Evolutionary conservation across 73 alveolate species (phyloP).

Genomic region (Paramecium pentaurelia): DNA sequence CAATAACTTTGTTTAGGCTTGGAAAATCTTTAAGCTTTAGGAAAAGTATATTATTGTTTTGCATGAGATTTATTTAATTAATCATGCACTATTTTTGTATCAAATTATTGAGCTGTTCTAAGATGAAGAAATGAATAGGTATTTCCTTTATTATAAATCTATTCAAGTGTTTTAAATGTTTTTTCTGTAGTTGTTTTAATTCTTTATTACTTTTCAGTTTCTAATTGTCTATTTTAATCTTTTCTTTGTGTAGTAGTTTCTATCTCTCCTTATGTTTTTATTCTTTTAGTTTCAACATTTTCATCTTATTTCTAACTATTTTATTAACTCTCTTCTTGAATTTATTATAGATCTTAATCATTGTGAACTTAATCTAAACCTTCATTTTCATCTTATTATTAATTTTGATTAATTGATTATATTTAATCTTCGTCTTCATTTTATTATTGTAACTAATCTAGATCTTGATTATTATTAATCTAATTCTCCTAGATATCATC

Average conservation of each 20-base stretch:
- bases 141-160: neutral
- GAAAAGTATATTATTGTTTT: neutral
- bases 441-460: neutral
- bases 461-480: neutral
- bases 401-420: neutral
- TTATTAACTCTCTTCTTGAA: neutral
- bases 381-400: neutral
- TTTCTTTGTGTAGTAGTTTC: neutral
- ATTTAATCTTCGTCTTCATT: neutral
- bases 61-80: neutral
- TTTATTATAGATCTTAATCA: neutral
- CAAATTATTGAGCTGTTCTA: neutral
- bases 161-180: neutral
- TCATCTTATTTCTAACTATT: neutral
- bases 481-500: neutral
- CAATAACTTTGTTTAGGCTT: conserved; percentile 5
- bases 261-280: neutral
- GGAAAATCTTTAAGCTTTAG: neutral
- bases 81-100: conserved; percentile 7
- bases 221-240: neutral
- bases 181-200: neutral
- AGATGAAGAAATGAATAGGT: neutral
- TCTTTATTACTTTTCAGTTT: neutral
- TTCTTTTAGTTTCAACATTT: neutral
- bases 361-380: neutral